Evolutionary conservation across 208 protist species (phyloP).

Genomic region (Crithidia fasciculata): DNA sequence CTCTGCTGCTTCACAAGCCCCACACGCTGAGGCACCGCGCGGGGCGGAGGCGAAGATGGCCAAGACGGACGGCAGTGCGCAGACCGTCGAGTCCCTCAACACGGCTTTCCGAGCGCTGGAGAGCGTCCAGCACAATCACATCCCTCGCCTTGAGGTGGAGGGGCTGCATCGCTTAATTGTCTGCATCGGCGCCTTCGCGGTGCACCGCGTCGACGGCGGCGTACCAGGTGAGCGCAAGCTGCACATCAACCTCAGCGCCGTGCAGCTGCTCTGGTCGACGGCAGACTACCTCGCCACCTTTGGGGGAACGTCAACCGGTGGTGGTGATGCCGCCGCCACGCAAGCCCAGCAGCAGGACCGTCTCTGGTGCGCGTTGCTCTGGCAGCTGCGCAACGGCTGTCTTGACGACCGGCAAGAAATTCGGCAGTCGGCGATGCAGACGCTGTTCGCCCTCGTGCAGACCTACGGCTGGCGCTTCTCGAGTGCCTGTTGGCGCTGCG

Average conservation of each 20-base stretch:
- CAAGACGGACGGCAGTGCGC: constrained; percentile 4
- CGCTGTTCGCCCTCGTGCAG: constrained; percentile 81
- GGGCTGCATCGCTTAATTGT: constrained; percentile 61
- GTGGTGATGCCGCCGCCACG: not conserved
- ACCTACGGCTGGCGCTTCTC: constrained; percentile 76
- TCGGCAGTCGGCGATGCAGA: constrained; percentile 82
- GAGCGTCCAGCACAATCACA: constrained; percentile 77
- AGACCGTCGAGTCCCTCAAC: constrained; percentile 43
- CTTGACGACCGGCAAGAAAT: constrained; percentile 74
- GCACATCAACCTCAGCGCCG: constrained; percentile 83
- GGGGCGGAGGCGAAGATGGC: not conserved
- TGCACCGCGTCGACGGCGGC: constrained; percentile 35
- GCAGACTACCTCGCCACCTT: constrained; percentile 72
- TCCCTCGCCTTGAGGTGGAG: constrained; percentile 55
- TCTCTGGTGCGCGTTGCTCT: constrained; percentile 50
- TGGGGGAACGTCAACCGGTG: constrained; percentile 3
- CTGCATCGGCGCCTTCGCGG: constrained; percentile 65
- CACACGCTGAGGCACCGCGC: not conserved
- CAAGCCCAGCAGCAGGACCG: constrained; percentile 19
- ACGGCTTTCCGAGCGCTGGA: constrained; percentile 73
- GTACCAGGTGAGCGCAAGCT: constrained; percentile 45
- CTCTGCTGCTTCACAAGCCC: not conserved
- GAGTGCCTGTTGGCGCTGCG: constrained; percentile 54
- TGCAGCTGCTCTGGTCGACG: constrained; percentile 87
- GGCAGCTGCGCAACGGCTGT: constrained; percentile 57